Conservation (phyloP, 163 green algal genomes). For the Prototheca wickerhamii region DNA sequence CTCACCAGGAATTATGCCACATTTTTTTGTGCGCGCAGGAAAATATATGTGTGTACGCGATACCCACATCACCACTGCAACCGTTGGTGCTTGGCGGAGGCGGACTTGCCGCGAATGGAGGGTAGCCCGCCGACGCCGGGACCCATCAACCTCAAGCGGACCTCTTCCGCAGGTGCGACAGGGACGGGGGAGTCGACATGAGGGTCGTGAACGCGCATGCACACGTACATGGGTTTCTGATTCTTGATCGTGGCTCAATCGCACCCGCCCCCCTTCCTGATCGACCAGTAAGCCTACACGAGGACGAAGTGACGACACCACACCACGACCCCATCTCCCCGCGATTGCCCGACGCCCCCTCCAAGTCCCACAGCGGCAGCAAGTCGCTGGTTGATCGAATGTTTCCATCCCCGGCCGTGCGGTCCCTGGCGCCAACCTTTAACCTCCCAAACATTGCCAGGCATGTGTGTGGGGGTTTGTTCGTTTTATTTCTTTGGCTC, state of each 20-base stretch:
- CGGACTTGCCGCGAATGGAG: slow-evolving; percentile 3
- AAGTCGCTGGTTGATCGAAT: neutral
- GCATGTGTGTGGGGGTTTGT: slow-evolving; percentile 1
- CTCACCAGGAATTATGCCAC: too few relatives aligned
- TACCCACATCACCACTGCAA: slow-evolving; percentile 11
- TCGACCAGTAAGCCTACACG: neutral
- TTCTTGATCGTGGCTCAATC: neutral
- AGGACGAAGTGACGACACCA: neutral
- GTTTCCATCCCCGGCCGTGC: neutral
- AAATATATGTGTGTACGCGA: slow-evolving; percentile 8
- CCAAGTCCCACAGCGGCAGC: slow-evolving; percentile 2
- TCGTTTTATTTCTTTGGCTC: neutral
- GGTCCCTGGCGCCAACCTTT: slow-evolving; percentile 16
- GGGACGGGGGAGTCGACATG: neutral
- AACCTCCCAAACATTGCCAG: neutral
- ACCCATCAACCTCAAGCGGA: slow-evolving; percentile 6
- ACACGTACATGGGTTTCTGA: too few relatives aligned
- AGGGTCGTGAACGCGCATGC: too few relatives aligned
- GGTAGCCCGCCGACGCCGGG: neutral
- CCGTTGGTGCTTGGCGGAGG: slow-evolving; percentile 5
- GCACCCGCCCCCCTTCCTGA: too few relatives aligned
- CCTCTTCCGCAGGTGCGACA: neutral
- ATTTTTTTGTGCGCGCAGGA: slow-evolving; percentile 5
- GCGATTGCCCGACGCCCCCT: slow-evolving; percentile 5
- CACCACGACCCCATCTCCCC: neutral